Conservation (phyloP, 73 alveolate species). For the Tetrahymena elliotti region DNA sequence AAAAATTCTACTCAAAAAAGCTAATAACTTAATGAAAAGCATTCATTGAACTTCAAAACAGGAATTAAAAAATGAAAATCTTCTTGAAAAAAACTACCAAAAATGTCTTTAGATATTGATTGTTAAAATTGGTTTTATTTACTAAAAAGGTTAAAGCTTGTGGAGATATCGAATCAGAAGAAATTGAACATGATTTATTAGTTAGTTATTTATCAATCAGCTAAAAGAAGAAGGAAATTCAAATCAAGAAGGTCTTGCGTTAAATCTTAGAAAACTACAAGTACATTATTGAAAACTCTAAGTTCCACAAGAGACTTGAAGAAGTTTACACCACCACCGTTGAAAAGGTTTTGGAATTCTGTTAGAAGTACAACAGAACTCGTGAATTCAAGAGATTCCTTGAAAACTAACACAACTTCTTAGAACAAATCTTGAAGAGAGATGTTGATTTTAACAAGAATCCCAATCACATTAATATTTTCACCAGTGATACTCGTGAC, state of each 20-base stretch:
- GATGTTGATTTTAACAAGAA: neutral
- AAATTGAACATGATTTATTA: neutral
- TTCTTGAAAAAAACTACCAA: neutral
- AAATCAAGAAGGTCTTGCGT: neutral
- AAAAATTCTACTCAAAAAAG: neutral
- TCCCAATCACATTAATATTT: neutral
- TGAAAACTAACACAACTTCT: neutral
- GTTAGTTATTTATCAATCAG: neutral
- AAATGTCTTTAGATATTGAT: neutral
- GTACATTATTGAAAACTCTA: neutral
- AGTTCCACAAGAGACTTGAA: neutral
- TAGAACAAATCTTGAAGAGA: neutral
- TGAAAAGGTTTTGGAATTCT: neutral
- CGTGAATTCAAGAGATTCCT: constrained; percentile 1
- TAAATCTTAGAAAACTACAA: neutral
- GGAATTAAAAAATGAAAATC: neutral
- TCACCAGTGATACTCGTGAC: neutral
- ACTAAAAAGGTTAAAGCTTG: neutral
- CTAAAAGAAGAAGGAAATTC: neutral
- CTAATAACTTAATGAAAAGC: neutral
- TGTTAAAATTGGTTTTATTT: neutral
- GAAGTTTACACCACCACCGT: neutral
- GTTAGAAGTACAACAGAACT: neutral
- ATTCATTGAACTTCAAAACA: no score
- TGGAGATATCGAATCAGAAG: neutral